phyloP scores from a whole-genome alignment of 2,329 filamentous ascomycete species.

The Chaetomium olivaceum region DNA sequence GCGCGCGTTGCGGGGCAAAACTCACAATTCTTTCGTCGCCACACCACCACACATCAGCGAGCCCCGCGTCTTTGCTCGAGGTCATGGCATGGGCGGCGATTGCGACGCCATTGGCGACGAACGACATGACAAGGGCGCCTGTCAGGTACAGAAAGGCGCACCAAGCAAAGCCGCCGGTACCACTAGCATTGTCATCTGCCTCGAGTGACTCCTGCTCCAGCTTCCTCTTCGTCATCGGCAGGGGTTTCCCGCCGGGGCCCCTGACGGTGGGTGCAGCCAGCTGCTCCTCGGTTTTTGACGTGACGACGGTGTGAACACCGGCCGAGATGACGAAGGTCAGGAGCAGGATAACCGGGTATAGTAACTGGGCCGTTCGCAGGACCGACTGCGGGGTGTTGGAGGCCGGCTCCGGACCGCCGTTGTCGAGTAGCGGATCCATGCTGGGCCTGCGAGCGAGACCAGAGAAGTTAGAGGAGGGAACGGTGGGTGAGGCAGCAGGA shows the following conservation, averaged over 20 bases:
- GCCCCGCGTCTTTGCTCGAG: constrained; percentile 48
- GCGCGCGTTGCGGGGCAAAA: constrained; percentile 14
- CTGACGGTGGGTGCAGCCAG: constrained; percentile 52
- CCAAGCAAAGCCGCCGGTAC: constrained; percentile 69
- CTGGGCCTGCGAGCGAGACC: constrained; percentile 26
- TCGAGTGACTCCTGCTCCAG: constrained; percentile 28
- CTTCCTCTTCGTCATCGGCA: constrained; percentile 65
- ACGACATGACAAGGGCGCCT: constrained; percentile 68
- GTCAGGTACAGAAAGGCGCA: constrained; percentile 75
- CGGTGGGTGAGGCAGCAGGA: neutral
- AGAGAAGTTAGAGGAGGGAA: constrained; percentile 21
- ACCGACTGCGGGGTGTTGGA: constrained; percentile 42
- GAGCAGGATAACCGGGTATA: constrained; percentile 56
- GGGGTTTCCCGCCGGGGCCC: constrained; percentile 85
- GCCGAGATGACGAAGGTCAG: constrained; percentile 53
- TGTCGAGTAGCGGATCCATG: constrained; percentile 29
- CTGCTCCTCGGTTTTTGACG: constrained; percentile 52
- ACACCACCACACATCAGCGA: constrained; percentile 71
- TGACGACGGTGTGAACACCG: constrained; percentile 55
- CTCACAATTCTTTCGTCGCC: constrained; percentile 54
- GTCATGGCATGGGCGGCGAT: constrained; percentile 74
- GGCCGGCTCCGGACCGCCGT: constrained; percentile 19
- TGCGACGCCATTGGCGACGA: constrained; percentile 71
- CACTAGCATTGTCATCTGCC: constrained; percentile 48
- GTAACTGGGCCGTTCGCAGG: constrained; percentile 50